phyloP scores from a whole-genome alignment of 768 basidiomycete genomes.

The Dentipellis fragilis region DNA sequence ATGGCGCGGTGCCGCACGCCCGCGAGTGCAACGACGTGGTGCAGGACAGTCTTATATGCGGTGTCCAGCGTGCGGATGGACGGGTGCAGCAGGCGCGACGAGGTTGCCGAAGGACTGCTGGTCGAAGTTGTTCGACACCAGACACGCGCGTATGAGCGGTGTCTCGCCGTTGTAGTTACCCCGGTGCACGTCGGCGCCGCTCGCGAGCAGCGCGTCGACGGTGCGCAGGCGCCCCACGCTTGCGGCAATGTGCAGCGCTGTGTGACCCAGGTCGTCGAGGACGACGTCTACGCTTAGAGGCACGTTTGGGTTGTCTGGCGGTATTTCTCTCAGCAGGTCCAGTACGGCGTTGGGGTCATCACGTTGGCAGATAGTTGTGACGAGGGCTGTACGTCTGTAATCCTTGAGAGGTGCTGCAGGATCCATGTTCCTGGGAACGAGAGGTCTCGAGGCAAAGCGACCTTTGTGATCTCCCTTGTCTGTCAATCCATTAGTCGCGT shows the following conservation, averaged over 20 bases:
- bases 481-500: conserved; percentile 22
- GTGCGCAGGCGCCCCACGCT: conserved; percentile 66
- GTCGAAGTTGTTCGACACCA: conserved; percentile 82
- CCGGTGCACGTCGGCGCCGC: conserved; percentile 80
- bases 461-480: conserved; percentile 37
- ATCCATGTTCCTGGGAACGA: conserved; percentile 42
- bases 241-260: conserved; percentile 87
- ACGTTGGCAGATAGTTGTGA: conserved; percentile 56
- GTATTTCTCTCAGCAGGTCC: conserved; percentile 55
- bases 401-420: conserved; percentile 36
- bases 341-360: conserved; percentile 59
- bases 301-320: conserved; percentile 28
- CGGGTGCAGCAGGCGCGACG: conserved; percentile 49
- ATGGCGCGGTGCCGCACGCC: conserved; percentile 83
- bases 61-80: conserved; percentile 87
- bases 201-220: conserved; percentile 58
- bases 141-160: conserved; percentile 82
- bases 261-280: conserved; percentile 91
- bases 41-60: conserved; percentile 75
- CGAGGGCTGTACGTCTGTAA: conserved; percentile 48
- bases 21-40: conserved; percentile 85
- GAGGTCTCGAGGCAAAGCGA: conserved; percentile 63
- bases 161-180: conserved; percentile 95
- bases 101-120: conserved; percentile 62
- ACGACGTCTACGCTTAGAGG: conserved; percentile 64